Base-by-base conservation (phyloP, 2,329 filamentous ascomycete species). In the Venturia pyrina region DNA sequence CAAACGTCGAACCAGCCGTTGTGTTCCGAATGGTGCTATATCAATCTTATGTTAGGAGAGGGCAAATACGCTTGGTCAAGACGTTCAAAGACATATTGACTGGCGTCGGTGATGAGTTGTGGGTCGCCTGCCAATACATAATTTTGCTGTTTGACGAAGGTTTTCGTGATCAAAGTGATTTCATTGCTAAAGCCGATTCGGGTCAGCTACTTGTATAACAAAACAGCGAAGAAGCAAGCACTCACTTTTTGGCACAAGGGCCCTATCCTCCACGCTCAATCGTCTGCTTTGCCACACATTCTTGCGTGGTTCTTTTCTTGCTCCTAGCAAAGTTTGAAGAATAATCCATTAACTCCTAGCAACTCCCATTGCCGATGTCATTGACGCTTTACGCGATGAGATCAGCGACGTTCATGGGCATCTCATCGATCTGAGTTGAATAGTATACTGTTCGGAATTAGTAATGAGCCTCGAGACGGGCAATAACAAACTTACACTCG, bases 361-460 rank as follows among this genome's bases (percentile, higher is more conserved):
- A 8, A 43, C 7, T 17, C 21, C 24, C 40, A 44, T 28, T 19
- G 10, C 19, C 60, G 37, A 21, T 24, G 6, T 43, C 43, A 13
- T n/a, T 43, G 37, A 15, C 37, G 21, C 11, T 24, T 46, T 28
- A 62, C 5, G 60, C 34, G 43, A 67, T 64, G 57, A 67, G 66
- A 64, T 67, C 66, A 11, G 66, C 66, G 24, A 67, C 91, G 74
- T 97, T 97, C 93, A 97, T 97, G 21, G 93, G 93, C 93, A 97
- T 97, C 82, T 97, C 93, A 72, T 97, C 93, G 71, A 97, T 96
- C 80, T 97, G 93, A 60, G 93, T 96, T 19, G 91, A 96, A 79
- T 96, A 96, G 80, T 96, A 96, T 73, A 96, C 88, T 91, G 69
- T 13, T 50, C 65, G 21, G 59, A 65, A 68, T 82, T 69, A 82